Evolutionary conservation across 2,329 filamentous ascomycete species (phyloP).

Genomic region (Xylaria sp.): DNA sequence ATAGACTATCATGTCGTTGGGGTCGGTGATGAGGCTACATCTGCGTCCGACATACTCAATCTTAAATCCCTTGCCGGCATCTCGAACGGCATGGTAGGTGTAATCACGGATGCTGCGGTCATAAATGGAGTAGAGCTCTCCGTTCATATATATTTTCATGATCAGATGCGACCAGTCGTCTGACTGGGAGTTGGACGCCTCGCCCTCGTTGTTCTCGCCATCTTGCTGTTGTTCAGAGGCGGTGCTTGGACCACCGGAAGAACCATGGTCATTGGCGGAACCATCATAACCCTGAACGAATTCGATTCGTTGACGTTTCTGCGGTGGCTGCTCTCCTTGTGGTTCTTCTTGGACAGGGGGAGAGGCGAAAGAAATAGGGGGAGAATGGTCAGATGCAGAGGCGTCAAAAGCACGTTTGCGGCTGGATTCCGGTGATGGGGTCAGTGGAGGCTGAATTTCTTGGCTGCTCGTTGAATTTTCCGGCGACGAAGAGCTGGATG

Average conservation of each 20-base stretch:
- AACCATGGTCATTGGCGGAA: too few species aligned
- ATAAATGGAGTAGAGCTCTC: not conserved
- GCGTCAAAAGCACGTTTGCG: not conserved
- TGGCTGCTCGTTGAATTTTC: not conserved
- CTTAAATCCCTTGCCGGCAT: not conserved
- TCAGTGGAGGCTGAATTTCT: not conserved
- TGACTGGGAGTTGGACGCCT: not conserved
- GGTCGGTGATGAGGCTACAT: not conserved
- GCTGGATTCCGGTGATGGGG: not conserved
- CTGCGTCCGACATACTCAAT: not conserved
- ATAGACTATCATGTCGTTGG: not conserved
- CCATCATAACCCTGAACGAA: too few species aligned
- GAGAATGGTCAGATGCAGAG: not conserved
- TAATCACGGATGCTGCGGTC: not conserved
- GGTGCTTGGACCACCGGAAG: too few species aligned
- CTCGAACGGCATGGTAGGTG: not conserved
- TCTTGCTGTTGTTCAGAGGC: not conserved
- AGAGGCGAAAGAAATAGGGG: not conserved
- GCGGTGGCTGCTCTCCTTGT: not conserved
- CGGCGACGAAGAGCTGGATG: not conserved
- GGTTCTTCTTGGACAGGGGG: not conserved
- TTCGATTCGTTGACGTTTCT: too few species aligned
- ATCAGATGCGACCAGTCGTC: not conserved
- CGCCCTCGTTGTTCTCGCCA: not conserved
- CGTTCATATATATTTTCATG: not conserved